Evolutionary conservation across 73 alveolate genomes (phyloP).

Genomic region (Tetrahymena elliotti): DNA sequence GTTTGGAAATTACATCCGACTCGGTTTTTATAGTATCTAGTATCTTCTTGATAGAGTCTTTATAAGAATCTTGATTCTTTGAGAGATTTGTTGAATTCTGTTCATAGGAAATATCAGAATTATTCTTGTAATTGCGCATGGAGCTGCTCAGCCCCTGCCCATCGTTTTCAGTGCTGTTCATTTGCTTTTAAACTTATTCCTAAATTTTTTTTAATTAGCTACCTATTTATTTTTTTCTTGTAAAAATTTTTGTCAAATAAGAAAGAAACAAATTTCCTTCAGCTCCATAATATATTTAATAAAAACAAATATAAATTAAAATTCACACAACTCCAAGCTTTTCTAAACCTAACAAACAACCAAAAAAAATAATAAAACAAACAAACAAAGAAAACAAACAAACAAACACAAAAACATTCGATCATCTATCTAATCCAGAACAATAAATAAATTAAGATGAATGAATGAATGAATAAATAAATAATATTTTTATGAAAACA

Average conservation of each 20-base stretch:
- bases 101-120: not conserved
- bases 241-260: not conserved
- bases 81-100: not conserved
- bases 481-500: not conserved
- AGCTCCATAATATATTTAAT: not conserved
- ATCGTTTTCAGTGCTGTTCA: not conserved
- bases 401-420: not conserved
- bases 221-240: not conserved
- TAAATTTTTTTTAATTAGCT: not conserved
- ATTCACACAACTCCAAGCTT: not conserved
- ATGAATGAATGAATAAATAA: not conserved
- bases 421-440: not conserved
- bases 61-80: not conserved
- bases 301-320: not conserved
- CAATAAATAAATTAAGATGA: not conserved
- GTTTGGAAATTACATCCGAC: not conserved
- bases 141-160: not conserved
- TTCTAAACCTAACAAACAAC: not conserved
- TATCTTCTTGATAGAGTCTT: not conserved
- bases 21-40: not conserved
- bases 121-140: not conserved
- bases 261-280: not conserved
- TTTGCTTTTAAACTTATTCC: not conserved
- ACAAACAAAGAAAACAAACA: not conserved
- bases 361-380: not conserved